phyloP scores from a whole-genome alignment of 2,329 filamentous ascomycete genomes.

The Botrytis cinerea region DNA sequence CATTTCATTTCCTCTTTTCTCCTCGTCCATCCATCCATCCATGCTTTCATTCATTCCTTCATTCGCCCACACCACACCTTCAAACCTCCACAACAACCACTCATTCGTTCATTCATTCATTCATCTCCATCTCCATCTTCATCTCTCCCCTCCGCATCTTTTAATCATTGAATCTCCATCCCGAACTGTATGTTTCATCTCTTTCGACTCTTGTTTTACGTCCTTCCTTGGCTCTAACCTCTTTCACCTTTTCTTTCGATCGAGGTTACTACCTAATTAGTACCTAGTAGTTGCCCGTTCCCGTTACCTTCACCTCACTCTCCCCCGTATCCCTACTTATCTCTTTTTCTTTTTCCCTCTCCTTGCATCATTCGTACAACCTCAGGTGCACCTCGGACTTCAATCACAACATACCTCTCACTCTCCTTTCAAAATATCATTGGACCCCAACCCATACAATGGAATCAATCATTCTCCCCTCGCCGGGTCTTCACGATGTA shows the following conservation, averaged over 20 bases:
- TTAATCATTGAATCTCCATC: too few relatives aligned
- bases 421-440: background rate
- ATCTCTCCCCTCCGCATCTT: background rate
- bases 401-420: background rate
- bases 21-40: too few relatives aligned
- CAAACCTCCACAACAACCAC: background rate
- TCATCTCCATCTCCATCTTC: background rate
- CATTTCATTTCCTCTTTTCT: background rate
- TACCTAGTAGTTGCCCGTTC: background rate
- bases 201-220: background rate
- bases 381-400: background rate
- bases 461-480: conserved; percentile 29
- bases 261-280: background rate
- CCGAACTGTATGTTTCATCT: background rate
- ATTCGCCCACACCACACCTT: background rate
- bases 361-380: conserved; percentile 4
- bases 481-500: conserved; percentile 23
- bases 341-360: background rate
- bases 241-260: background rate
- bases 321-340: background rate
- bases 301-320: background rate
- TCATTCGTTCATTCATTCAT: background rate
- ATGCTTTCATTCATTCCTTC: too few relatives aligned
- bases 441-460: conserved; percentile 5
- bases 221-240: background rate